Evolutionary conservation across 1,284 basidiomycete genomes (phyloP), one percentile per base, ranked within the genome.

Genomic region (Moesziomyces sp.): DNA sequence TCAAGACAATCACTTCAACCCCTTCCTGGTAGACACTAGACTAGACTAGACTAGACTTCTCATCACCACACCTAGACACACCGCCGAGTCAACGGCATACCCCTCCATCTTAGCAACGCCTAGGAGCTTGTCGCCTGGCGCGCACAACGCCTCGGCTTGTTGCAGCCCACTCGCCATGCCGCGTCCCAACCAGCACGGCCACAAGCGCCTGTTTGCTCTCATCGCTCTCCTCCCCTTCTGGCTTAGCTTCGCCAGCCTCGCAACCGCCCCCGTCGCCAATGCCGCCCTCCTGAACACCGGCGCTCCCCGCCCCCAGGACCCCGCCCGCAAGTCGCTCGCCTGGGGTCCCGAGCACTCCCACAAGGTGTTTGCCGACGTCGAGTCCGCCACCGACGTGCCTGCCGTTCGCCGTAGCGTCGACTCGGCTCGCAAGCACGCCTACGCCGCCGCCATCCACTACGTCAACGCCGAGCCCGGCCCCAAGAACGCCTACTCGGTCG

Each of bases 341-440:
- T 78, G 71, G 66, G 76, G 76, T 47, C 76, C 73, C 43, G 61
- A 72, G 44, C 76, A 78, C 46, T 28, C 38, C 26, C 61, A 78
- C 61, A 68, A 69, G 57, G 65, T 67, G 54, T 78, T 76, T 53
- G 60, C 67, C 42, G 59, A 54, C 11, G 7, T 61, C 35, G 64
- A 73, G n/a, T 45, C 64, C 1, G 52, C 30, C 53, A 58, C 43
- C 55, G 60, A 67, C 11, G 62, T 47, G 23, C 38, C 57, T 46
- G 50, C 52, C 28, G 3, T 49, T 44, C 57, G 57, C 23, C 58
- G 70, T 23, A 54, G 55, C 14, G 40, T 55, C 35, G 54, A 49
- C 43, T 68, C 74, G 0, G 44, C 46, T 42, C 52, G 58, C 62
- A 67, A 73, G 54, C 59, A 57, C n/a, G 70, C 64, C 21, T 73